These are phyloP conservation scores for Fusarium dimerum DNA, from an alignment of 2,329 filamentous ascomycete species.

Conservation along the genomic window DNA sequence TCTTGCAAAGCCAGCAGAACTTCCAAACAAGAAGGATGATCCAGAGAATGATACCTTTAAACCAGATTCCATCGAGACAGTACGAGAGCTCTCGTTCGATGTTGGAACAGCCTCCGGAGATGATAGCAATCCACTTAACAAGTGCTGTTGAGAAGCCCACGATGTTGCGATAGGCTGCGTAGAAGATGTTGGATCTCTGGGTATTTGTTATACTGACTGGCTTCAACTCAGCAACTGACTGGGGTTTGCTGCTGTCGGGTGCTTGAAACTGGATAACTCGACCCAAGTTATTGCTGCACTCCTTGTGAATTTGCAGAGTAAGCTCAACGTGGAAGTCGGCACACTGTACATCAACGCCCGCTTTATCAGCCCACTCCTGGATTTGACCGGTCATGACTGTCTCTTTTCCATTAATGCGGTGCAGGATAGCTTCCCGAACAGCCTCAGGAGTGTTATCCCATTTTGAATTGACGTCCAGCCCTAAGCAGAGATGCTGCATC, in stretches of 20 bases:
- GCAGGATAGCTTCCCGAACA: slow-evolving; percentile 9
- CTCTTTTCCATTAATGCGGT: slow-evolving; percentile 7
- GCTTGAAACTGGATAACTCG: slow-evolving; percentile 1
- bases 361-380: slow-evolving; percentile 2
- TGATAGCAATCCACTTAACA: slow-evolving; percentile 16
- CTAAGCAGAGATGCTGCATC: slow-evolving; percentile 14
- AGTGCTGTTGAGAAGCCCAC: background rate
- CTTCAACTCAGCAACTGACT: background rate
- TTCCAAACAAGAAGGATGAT: slow-evolving; percentile 9
- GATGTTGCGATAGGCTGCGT: background rate
- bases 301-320: slow-evolving; percentile 9
- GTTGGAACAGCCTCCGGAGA: slow-evolving; percentile 13
- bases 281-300: slow-evolving; percentile 5
- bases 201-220: background rate
- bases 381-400: slow-evolving; percentile 6
- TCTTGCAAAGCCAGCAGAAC: slow-evolving; percentile 8
- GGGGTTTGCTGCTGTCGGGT: background rate
- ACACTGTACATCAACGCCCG: slow-evolving; percentile 6
- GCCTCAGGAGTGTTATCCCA: slow-evolving; percentile 11
- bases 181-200: background rate
- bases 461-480: slow-evolving; percentile 7
- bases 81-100: slow-evolving; percentile 15
- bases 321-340: slow-evolving; percentile 12
- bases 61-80: slow-evolving; percentile 1
- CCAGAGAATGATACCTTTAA: slow-evolving; percentile 2